Evolutionary conservation across 78 protist genomes (phyloP), one percentile per base, ranked within the genome.

Genomic region (Anaeramoeba ignava): DNA sequence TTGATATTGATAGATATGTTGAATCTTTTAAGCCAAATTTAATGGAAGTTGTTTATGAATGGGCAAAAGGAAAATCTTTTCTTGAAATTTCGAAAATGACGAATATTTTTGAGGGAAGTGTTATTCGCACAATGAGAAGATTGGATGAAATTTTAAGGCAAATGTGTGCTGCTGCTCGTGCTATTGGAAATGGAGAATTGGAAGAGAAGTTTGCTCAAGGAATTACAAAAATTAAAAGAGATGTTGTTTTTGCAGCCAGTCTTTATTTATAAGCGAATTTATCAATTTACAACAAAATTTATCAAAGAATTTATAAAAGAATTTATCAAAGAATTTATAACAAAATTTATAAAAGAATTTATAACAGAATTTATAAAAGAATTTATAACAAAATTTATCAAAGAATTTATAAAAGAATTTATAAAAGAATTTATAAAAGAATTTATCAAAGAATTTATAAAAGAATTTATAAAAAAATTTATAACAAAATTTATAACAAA

Each of bases 241-340:
- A 92, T 87, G 95, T 97, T 41, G 97, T 93, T n/a, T 97, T 97
- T 68, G 95, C 96, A 2, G 93, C 96, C 39, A 88, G 93, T 23
- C 87, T 97, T 34, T 96, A 97, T 83, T 17, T 54, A 27, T 54
- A 54, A 54, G 17, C 17, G 17, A 27, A 27, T 54, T 54, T 54
- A 54, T 54, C n/a, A n/a, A n/a, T n/a, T n/a, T n/a, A n/a, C n/a
- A n/a, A n/a, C n/a, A n/a, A n/a, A n/a, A n/a, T n/a, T n/a, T n/a
- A n/a, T n/a, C n/a, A n/a, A n/a, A n/a, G n/a, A n/a, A n/a, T n/a
- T n/a, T n/a, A n/a, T n/a, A n/a, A n/a, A n/a, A n/a, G n/a, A n/a
- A n/a, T n/a, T n/a, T n/a, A n/a, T n/a, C n/a, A n/a, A n/a, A n/a
- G n/a, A n/a, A n/a, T n/a, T n/a, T n/a, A n/a, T n/a, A n/a, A n/a